These are phyloP conservation scores for Pseudopithomyces maydicus DNA, from an alignment of 2,329 filamentous ascomycete species.

Conservation along the genomic window DNA sequence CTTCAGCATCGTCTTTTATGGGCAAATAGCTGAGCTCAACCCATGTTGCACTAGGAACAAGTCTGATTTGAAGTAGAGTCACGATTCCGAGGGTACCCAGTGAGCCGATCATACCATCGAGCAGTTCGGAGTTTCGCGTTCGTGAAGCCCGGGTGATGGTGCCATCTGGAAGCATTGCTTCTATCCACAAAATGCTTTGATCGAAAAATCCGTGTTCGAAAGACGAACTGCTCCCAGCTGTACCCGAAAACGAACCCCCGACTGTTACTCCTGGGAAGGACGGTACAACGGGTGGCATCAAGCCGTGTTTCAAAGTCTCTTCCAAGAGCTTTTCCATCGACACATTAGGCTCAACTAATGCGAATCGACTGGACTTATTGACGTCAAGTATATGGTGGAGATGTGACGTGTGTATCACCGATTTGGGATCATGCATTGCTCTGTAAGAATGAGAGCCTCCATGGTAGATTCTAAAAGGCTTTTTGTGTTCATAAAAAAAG, in stretches of 20 bases:
- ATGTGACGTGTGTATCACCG: constrained; percentile 66
- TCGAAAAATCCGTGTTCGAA: constrained; percentile 72
- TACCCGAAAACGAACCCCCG: constrained; percentile 69
- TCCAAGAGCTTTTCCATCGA: constrained; percentile 67
- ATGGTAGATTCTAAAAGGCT: constrained; percentile 62
- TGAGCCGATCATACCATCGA: constrained; percentile 62
- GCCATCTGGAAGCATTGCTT: constrained; percentile 66
- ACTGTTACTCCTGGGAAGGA: constrained; percentile 73
- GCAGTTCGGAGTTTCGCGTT: constrained; percentile 57
- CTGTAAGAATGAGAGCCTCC: constrained; percentile 75
- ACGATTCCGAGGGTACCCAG: constrained; percentile 66
- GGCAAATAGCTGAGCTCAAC: constrained; percentile 69
- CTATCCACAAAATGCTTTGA: constrained; percentile 63
- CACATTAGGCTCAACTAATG: constrained; percentile 70
- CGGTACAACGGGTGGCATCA: constrained; percentile 70
- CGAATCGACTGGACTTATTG: constrained; percentile 58
- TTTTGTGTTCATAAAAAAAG: constrained; percentile 30
- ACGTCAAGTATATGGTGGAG: constrained; percentile 64
- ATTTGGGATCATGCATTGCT: constrained; percentile 52
- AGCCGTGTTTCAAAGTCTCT: constrained; percentile 57
- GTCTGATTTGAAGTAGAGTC: constrained; percentile 63
- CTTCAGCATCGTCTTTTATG: constrained; percentile 54
- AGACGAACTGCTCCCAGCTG: constrained; percentile 68
- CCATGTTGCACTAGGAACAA: constrained; percentile 58
- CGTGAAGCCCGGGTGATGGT: constrained; percentile 56